Base-by-base conservation (phyloP, 2,329 filamentous ascomycete species). In the Penicillium expansum region DNA sequence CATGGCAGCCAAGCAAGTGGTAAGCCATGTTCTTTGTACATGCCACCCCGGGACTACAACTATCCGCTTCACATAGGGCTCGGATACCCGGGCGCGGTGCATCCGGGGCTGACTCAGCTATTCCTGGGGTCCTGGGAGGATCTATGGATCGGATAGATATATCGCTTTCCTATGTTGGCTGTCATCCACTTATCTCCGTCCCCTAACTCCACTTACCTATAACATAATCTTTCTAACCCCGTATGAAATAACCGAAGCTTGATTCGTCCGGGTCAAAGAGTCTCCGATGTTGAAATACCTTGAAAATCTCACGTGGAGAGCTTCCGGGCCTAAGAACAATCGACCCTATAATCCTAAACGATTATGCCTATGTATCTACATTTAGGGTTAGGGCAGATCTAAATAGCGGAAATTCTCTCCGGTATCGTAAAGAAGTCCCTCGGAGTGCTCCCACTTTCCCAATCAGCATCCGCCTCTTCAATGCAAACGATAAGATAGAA, bases 241-340 rank as follows among this genome's bases (percentile, higher is more conserved):
- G 16, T 32, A 18, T 9, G 43, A 32, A n/a, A n/a, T n/a, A 33
- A 38, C 32, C 32, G n/a, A 29, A 49, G 38, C 9, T 24, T 1
- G 35, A 35, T 33, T 62, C 39, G 67, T 64, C 66, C 77, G 71
- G 48, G 29, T 48, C 14, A 14, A 27, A 16, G 20, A 24, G 5
- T 27, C 22, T 43, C 24, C 5, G 5, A n/a, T n/a, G 4, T 27
- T 43, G 16, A 7, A 43, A n/a, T 43, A 5, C 24, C 16, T 43
- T 32, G n/a, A 11, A 13, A 45, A 32, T 45, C 43, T 45, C n/a
- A 45, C n/a, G 22, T 5, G n/a, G n/a, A n/a, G n/a, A n/a, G n/a
- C n/a, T n/a, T n/a, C n/a, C n/a, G n/a, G n/a, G n/a, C n/a, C n/a
- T n/a, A n/a, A n/a, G n/a, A n/a, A n/a, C n/a, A n/a, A n/a, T n/a